A percentile compares a stretch with the other conserved stretches of the same genome.
Evolutionary conservation across 768 basidiomycete genomes (phyloP).

Genomic region (Arthromyces matolae): DNA sequence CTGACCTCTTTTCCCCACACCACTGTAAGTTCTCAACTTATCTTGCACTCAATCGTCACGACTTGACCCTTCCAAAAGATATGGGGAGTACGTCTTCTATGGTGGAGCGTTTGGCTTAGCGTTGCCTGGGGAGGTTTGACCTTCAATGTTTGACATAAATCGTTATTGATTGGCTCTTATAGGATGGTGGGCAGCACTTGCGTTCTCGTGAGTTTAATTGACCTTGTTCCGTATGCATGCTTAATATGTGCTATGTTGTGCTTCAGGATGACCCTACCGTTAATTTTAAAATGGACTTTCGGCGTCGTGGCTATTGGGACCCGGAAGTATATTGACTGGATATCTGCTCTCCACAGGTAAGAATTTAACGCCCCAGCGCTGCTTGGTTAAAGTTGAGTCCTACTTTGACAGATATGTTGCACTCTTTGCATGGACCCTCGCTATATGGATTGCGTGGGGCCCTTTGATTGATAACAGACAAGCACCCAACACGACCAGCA

Average conservation of each 20-base stretch:
- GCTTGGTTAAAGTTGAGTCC: neutral
- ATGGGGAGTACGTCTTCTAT: conserved; percentile 58
- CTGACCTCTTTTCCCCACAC: conserved; percentile 48
- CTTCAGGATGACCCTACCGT: conserved; percentile 45
- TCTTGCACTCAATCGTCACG: conserved; percentile 4
- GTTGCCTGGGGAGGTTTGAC: conserved; percentile 70
- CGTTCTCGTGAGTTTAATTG: conserved; percentile 49
- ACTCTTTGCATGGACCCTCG: conserved; percentile 61
- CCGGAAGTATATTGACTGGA: conserved; percentile 78
- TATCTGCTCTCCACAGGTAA: conserved; percentile 60
- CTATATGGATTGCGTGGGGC: conserved; percentile 69
- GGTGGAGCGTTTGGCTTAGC: conserved; percentile 85
- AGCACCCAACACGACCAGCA: conserved; percentile 23
- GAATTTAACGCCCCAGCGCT: too few species aligned
- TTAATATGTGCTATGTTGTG: conserved; percentile 11
- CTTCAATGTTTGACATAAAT: neutral
- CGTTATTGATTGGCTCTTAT: conserved; percentile 3
- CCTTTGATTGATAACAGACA: conserved; percentile 56
- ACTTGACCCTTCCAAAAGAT: conserved; percentile 30
- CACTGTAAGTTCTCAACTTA: conserved; percentile 30
- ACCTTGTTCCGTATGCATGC: neutral
- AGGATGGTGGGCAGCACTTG: conserved; percentile 81
- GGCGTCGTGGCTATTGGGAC: conserved; percentile 71
- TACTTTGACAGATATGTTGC: conserved; percentile 50
- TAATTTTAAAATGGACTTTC: conserved; percentile 55